Conservation (phyloP, 1,284 basidiomycete genomes). For the Cystobasidiaceae sp. region DNA sequence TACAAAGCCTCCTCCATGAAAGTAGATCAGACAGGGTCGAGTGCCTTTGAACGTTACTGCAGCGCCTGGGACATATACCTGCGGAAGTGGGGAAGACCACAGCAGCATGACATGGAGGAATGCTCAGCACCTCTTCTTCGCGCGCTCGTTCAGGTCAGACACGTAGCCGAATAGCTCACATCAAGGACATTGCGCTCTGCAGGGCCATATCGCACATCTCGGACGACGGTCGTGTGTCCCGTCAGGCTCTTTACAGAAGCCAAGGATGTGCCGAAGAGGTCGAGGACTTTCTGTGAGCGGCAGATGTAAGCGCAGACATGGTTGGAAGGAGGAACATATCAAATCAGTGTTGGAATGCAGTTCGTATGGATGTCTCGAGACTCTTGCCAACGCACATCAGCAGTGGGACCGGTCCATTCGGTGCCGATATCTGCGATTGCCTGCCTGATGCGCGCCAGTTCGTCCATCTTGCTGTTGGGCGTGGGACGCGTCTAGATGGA, state of each 20-base stretch:
- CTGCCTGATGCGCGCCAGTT: slow-evolving; percentile 1
- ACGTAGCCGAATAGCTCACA: background rate
- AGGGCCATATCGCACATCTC: slow-evolving; percentile 22
- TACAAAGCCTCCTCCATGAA: slow-evolving; percentile 30
- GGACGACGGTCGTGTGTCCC: slow-evolving; percentile 11
- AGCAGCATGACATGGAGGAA: background rate
- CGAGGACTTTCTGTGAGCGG: slow-evolving; percentile 24
- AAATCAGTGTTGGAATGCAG: too few relatives aligned
- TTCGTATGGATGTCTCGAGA: too few relatives aligned
- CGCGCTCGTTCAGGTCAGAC: too few relatives aligned
- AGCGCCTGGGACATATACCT: slow-evolving; percentile 6
- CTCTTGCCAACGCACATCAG: slow-evolving; percentile 20
- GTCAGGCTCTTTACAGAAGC: background rate
- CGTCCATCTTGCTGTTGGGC: too few relatives aligned
- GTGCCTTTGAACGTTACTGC: background rate
- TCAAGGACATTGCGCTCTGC: slow-evolving; percentile 26
- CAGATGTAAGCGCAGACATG: too few relatives aligned
- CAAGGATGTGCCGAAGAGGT: background rate
- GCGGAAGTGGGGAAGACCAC: background rate
- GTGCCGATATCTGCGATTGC: slow-evolving; percentile 14
- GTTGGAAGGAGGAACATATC: too few relatives aligned
- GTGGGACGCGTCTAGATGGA: too few relatives aligned
- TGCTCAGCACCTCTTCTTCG: background rate
- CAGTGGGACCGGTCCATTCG: slow-evolving; percentile 28
- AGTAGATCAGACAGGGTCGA: slow-evolving; percentile 4